Evolutionary conservation across 176 grass and related monocot genomes (phyloP), one percentile per base, ranked within the genome.

Genomic region (Cenchrus purpureus): DNA sequence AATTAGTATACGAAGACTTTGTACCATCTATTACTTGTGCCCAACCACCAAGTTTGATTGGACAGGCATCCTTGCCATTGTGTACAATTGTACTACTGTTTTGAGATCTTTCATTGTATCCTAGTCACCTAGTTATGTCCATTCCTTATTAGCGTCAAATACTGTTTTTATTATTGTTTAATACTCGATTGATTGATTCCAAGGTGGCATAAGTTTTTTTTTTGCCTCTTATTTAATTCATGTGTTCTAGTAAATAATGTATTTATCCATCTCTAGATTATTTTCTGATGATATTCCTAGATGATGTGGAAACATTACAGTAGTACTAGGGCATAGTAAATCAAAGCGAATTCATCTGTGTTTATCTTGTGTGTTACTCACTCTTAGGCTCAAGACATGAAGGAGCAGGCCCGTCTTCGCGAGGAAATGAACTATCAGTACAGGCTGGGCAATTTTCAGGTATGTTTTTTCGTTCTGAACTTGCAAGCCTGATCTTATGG

Each of bases 361-460:
- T 2, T 65, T 15, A 7, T 53, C 32, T 42, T 10, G 19, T 52
- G 37, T 72, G 61, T 68, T 90, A 7, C 80, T 59, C 25, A 6
- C 48, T 62, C 76, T 90, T 76, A 99, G 97, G 97, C 97, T 90
- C 91, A 97, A 97, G 97, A 92, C 44, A 99, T 99, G 94, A 99
- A 99, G 84, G 92, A 99, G 79, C 97, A 99, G 68, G 52, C 92
- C 85, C 90, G 90, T 57, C 79, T 99, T 59, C 94, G 94, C 4
- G 97, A 99, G 81, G 97, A 99, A 97, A 99, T 99, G 97, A 92
- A 91, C 84, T 94, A 92, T 77, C 97, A 97, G 65, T 99, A 97
- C 82, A 94, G 73, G 68, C 65, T 99, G 82, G 97, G 94, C 56
- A 98, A 98, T 87, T 81, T 68, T 60, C 94, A 99, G 97, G 97